Percentiles rank a stretch among this genome's conserved stretches.
phyloP scores from a whole-genome alignment of 2,329 filamentous ascomycete genomes.

The Alternaria atra region DNA sequence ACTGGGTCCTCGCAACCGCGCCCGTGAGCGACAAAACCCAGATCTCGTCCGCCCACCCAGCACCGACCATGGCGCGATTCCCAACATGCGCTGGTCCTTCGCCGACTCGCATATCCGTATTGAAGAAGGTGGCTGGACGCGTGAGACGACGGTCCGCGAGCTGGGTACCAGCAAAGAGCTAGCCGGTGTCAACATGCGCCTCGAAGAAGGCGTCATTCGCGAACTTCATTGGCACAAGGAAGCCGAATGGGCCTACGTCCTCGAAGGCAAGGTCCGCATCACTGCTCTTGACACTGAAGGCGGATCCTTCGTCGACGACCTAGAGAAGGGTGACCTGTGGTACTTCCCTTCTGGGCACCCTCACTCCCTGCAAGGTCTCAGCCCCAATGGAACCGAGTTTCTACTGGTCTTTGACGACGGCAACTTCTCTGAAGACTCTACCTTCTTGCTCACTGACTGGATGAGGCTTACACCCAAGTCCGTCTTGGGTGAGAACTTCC shows the following conservation, averaged over 20 bases:
- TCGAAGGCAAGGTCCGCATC: conserved; percentile 74
- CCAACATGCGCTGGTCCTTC: conserved; percentile 74
- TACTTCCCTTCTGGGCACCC: conserved; percentile 82
- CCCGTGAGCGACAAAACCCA: conserved; percentile 73
- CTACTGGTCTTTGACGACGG: conserved; percentile 70
- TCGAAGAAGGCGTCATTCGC: conserved; percentile 75
- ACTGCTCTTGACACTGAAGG: conserved; percentile 79
- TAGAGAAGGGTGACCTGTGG: conserved; percentile 80
- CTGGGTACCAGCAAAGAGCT: conserved; percentile 73
- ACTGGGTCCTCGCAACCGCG: conserved; percentile 74
- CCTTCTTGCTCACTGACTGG: conserved; percentile 78
- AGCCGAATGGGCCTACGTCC: conserved; percentile 79
- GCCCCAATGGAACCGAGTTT: conserved; percentile 71
- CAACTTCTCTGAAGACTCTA: conserved; percentile 70
- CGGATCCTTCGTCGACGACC: conserved; percentile 78
- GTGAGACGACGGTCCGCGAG: conserved; percentile 74
- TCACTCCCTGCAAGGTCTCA: conserved; percentile 77
- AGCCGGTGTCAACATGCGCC: conserved; percentile 80
- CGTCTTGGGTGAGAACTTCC: conserved; percentile 78
- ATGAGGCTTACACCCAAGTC: conserved; percentile 76
- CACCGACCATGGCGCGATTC: conserved; percentile 75
- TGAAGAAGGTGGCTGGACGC: conserved; percentile 79
- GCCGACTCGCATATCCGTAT: conserved; percentile 58
- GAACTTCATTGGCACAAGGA: conserved; percentile 85
- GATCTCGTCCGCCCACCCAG: conserved; percentile 76